Evolutionary conservation across 768 basidiomycete species (phyloP).

Genomic region (Naganishia vishniacii): DNA sequence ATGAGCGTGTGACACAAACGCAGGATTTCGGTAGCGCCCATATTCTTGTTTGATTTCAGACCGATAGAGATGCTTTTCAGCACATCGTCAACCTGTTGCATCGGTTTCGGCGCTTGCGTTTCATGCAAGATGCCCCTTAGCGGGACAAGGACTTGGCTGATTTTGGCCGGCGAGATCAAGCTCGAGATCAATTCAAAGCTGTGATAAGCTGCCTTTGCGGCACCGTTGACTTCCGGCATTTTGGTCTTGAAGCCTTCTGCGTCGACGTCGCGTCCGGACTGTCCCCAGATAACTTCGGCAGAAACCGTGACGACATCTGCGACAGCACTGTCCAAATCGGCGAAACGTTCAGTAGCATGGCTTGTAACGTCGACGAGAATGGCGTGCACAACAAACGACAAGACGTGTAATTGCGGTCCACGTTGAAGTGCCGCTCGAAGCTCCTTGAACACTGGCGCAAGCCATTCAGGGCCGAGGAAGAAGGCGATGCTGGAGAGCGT

Average conservation of each 20-base stretch:
- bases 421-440: slow-evolving; percentile 75
- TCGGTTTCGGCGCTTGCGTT: slow-evolving; percentile 70
- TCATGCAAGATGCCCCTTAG: slow-evolving; percentile 77
- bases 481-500: slow-evolving; percentile 73
- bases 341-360: slow-evolving; percentile 54
- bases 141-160: slow-evolving; percentile 70
- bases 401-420: slow-evolving; percentile 88
- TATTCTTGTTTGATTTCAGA: slow-evolving; percentile 71
- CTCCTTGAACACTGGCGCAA: slow-evolving; percentile 69
- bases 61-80: slow-evolving; percentile 75
- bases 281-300: slow-evolving; percentile 86
- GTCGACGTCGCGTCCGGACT: slow-evolving; percentile 81
- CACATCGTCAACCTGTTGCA: slow-evolving; percentile 82
- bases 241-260: slow-evolving; percentile 89
- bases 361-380: slow-evolving; percentile 74
- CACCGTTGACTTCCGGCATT: slow-evolving; percentile 81
- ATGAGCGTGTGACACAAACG: slow-evolving; percentile 82
- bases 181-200: slow-evolving; percentile 76
- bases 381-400: slow-evolving; percentile 77
- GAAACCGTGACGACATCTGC: slow-evolving; percentile 73
- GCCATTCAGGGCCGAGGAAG: slow-evolving; percentile 65
- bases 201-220: slow-evolving; percentile 76
- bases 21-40: slow-evolving; percentile 66
- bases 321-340: slow-evolving; percentile 67
- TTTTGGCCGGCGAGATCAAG: slow-evolving; percentile 66